phyloP scores from a whole-genome alignment of 2,329 filamentous ascomycete genomes.

The Fusarium subtropicale region DNA sequence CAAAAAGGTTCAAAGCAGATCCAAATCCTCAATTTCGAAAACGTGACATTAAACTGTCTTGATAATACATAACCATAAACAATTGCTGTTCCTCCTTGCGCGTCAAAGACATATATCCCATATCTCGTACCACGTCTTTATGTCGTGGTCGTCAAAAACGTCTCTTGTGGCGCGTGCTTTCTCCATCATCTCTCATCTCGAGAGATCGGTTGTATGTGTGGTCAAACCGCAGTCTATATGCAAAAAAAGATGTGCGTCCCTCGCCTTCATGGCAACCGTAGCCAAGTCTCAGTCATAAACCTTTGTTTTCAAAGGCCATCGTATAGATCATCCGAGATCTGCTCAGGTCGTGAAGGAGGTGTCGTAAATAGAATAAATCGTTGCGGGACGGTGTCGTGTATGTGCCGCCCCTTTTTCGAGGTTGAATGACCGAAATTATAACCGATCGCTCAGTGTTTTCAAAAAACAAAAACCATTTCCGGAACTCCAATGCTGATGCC shows the following conservation, averaged over 20 bases:
- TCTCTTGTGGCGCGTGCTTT: slow-evolving; percentile 34
- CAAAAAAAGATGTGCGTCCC: slow-evolving; percentile 35
- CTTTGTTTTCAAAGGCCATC: slow-evolving; percentile 37
- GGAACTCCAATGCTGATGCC: slow-evolving; percentile 54
- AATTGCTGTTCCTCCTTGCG: slow-evolving; percentile 34
- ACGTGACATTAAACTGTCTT: slow-evolving; percentile 33
- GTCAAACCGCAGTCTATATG: slow-evolving; percentile 46
- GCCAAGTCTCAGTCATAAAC: slow-evolving; percentile 7
- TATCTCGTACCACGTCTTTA: slow-evolving; percentile 39
- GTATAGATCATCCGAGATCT: slow-evolving; percentile 13
- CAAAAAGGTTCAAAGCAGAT: slow-evolving; percentile 19
- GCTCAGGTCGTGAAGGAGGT: background rate
- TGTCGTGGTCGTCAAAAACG: slow-evolving; percentile 39
- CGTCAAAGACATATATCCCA: slow-evolving; percentile 34
- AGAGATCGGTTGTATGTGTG: slow-evolving; percentile 36
- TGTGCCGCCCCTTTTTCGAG: slow-evolving; percentile 34
- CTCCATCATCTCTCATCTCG: slow-evolving; percentile 24
- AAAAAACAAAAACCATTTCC: slow-evolving; percentile 44
- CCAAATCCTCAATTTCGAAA: slow-evolving; percentile 38
- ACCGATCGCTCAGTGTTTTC: slow-evolving; percentile 38
- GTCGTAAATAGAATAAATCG: slow-evolving; percentile 14
- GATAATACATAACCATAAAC: slow-evolving; percentile 46
- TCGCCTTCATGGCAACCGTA: slow-evolving; percentile 22
- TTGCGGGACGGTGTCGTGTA: slow-evolving; percentile 23
- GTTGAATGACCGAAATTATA: slow-evolving; percentile 42